Percentiles rank a stretch among this genome's conserved stretches.
Conservation (phyloP, 768 basidiomycete genomes). For the Cantharellus anzutake region DNA sequence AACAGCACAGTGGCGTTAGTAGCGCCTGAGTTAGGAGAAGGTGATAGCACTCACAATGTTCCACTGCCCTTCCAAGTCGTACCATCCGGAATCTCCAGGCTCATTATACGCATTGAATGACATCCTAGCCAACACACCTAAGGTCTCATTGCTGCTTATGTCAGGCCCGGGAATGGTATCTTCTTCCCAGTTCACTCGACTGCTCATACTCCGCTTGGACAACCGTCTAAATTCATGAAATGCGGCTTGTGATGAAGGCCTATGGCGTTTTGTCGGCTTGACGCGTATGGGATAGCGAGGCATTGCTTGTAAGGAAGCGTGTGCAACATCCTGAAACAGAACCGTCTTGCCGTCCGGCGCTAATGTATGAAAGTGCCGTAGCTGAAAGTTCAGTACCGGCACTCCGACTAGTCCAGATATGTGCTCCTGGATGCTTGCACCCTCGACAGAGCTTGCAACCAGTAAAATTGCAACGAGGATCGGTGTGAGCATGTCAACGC, state of each 20-base stretch:
- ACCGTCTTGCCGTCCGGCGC: background rate
- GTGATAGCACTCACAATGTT: conserved; percentile 26
- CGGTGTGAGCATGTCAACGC: too few relatives aligned
- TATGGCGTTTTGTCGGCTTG: background rate
- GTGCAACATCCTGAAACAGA: background rate
- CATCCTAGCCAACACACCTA: conserved; percentile 76
- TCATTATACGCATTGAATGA: conserved; percentile 60
- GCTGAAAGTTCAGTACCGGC: background rate
- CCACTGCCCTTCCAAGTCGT: conserved; percentile 43
- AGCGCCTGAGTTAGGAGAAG: conserved; percentile 2
- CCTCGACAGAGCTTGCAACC: too few relatives aligned
- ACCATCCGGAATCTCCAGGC: conserved; percentile 48
- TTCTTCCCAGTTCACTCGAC: conserved; percentile 39
- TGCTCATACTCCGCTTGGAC: background rate
- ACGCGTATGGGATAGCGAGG: background rate
- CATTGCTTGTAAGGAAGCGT: background rate
- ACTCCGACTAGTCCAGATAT: too few relatives aligned
- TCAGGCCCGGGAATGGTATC: conserved; percentile 52
- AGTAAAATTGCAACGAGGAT: too few relatives aligned
- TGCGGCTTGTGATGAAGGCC: conserved; percentile 4
- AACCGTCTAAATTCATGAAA: conserved; percentile 4
- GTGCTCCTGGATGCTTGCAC: too few relatives aligned
- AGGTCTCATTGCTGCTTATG: conserved; percentile 45
- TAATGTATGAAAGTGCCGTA: background rate
- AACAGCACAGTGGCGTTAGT: background rate